Percentiles rank a stretch among this genome's conserved stretches.
These are phyloP conservation scores for Quercus robur DNA, from an alignment of 306 rosid species.

Conservation along the genomic window DNA sequence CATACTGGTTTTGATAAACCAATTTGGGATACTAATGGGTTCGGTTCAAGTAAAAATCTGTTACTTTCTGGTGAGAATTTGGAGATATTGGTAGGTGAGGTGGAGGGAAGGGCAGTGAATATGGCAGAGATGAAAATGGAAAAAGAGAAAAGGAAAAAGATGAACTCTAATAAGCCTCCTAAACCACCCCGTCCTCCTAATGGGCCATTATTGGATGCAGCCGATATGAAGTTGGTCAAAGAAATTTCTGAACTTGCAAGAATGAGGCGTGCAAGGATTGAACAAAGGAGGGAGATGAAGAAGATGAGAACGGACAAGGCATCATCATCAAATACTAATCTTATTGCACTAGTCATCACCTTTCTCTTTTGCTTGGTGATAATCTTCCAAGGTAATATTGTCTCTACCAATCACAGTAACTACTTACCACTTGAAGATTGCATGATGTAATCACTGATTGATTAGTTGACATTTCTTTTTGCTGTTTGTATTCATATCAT, in stretches of 20 bases:
- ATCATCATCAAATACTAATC: conserved; percentile 23
- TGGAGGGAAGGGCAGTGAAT: neutral
- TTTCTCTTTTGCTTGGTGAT: conserved; percentile 27
- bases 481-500: neutral
- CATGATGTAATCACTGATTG: neutral
- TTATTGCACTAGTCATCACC: conserved; percentile 26
- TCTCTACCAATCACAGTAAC: neutral
- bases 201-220: conserved; percentile 25
- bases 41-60: conserved; percentile 4
- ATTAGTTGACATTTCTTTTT: neutral
- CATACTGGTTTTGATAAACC: neutral
- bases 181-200: conserved; percentile 42
- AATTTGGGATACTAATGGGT: conserved; percentile 1
- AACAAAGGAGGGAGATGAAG: conserved; percentile 7
- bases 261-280: conserved; percentile 20
- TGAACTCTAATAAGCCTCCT: conserved; percentile 21
- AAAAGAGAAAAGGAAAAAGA: conserved; percentile 10
- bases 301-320: conserved; percentile 12
- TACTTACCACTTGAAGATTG: neutral
- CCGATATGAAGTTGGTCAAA: conserved; percentile 28
- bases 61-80: neutral
- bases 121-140: neutral
- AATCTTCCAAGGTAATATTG: conserved; percentile 33
- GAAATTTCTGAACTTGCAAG: conserved; percentile 24
- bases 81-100: conserved; percentile 8